phyloP scores from a whole-genome alignment of 2,329 filamentous ascomycete genomes.

The Hysterium pulicare region DNA sequence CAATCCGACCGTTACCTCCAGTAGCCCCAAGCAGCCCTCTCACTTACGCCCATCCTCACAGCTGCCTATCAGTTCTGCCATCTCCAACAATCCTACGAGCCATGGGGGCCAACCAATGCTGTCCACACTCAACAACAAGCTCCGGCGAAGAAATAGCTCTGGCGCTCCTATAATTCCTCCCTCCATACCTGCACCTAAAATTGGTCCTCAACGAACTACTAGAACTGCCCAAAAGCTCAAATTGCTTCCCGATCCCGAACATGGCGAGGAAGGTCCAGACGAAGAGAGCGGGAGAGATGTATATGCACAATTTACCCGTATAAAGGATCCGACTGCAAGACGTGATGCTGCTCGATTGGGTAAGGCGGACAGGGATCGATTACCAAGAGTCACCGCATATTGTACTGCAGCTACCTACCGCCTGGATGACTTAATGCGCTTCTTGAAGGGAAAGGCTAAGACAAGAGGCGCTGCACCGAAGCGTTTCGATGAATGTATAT shows the following conservation, averaged over 20 bases:
- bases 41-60: slow-evolving; percentile 28
- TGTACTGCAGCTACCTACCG: slow-evolving; percentile 92
- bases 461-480: slow-evolving; percentile 80
- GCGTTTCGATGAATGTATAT: slow-evolving; percentile 95
- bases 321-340: slow-evolving; percentile 91
- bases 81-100: slow-evolving; percentile 27
- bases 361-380: slow-evolving; percentile 82
- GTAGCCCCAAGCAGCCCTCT: slow-evolving; percentile 36
- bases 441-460: slow-evolving; percentile 79
- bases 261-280: slow-evolving; percentile 70
- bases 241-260: slow-evolving; percentile 85
- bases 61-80: slow-evolving; percentile 23
- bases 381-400: slow-evolving; percentile 93
- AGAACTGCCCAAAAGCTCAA: slow-evolving; percentile 97
- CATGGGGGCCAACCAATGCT: slow-evolving; percentile 50
- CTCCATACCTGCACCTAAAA: slow-evolving; percentile 58
- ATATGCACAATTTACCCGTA: slow-evolving; percentile 95
- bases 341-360: slow-evolving; percentile 88
- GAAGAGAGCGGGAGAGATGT: slow-evolving; percentile 94
- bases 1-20: slow-evolving; percentile 57
- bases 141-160: slow-evolving; percentile 81
- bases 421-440: slow-evolving; percentile 84
- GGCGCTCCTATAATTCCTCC: slow-evolving; percentile 55
- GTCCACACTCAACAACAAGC: slow-evolving; percentile 79
- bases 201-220: slow-evolving; percentile 90